A percentile compares a stretch with the other conserved stretches of the same genome.
Conservation (phyloP, 768 basidiomycete genomes). For the Calocybe gangraenosa region DNA sequence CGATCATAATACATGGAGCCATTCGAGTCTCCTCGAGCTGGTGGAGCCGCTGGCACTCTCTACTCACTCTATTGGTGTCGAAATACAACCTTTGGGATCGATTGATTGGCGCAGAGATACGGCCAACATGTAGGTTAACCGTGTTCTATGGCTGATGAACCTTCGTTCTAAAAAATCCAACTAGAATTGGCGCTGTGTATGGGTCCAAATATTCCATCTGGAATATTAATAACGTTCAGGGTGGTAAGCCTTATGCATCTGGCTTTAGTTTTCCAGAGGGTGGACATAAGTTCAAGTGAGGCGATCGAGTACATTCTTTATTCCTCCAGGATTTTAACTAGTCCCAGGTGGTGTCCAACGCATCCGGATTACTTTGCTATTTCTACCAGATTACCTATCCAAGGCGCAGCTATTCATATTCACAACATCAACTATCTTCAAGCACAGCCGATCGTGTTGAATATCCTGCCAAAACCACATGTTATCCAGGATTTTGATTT, state of each 20-base stretch:
- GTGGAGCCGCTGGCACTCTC: conserved; percentile 64
- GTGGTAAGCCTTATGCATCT: conserved; percentile 66
- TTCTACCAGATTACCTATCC: conserved; percentile 51
- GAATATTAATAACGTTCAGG: conserved; percentile 68
- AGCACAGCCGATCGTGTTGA: conserved; percentile 57
- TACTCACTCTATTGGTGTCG: conserved; percentile 42
- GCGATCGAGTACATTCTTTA: neutral
- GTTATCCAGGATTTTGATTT: conserved; percentile 76
- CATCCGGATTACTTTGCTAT: conserved; percentile 77
- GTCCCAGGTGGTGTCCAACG: conserved; percentile 69
- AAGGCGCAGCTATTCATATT: conserved; percentile 66
- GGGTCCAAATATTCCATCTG: conserved; percentile 71
- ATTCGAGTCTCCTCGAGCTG: conserved; percentile 65
- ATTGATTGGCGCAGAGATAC: conserved; percentile 71
- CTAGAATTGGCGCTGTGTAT: conserved; percentile 71
- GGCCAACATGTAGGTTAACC: conserved; percentile 58
- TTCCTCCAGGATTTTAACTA: neutral
- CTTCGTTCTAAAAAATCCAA: neutral
- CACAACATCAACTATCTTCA: conserved; percentile 64
- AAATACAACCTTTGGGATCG: conserved; percentile 48
- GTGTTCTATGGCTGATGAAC: conserved; percentile 3
- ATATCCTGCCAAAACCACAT: conserved; percentile 57
- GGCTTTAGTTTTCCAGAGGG: conserved; percentile 66
- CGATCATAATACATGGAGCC: conserved; percentile 52
- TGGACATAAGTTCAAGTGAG: conserved; percentile 63